phyloP scores from a whole-genome alignment of 768 basidiomycete genomes.

The Atractiella rhizophila region DNA sequence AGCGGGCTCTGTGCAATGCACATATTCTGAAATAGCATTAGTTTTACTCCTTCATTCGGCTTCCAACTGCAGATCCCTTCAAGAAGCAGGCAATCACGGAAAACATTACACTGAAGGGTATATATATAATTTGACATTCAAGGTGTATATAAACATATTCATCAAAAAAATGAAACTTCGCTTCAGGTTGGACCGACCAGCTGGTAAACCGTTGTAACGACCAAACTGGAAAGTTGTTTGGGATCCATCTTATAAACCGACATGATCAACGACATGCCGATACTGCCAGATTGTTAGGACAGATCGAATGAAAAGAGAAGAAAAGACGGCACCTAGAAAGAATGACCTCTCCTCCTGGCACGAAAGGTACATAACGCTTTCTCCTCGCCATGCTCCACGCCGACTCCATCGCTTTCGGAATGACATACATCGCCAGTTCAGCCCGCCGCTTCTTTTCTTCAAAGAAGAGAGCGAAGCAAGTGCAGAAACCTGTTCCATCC shows the following conservation, averaged over 20 bases:
- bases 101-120: no score
- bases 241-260: constrained; percentile 67
- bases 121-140: no score
- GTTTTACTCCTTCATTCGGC: no score
- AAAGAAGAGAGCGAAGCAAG: constrained; percentile 54
- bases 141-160: no score
- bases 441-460: constrained; percentile 69
- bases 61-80: no score
- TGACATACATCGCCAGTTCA: constrained; percentile 66
- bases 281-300: constrained; percentile 30
- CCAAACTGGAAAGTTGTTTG: constrained; percentile 53
- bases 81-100: no score
- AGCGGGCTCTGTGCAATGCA: no score
- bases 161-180: no score
- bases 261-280: constrained; percentile 84
- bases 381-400: constrained; percentile 60
- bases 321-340: constrained; percentile 5
- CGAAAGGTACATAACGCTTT: constrained; percentile 38
- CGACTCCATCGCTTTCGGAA: constrained; percentile 74
- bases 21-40: no score
- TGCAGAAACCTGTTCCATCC: constrained; percentile 34
- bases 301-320: not conserved
- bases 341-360: constrained; percentile 22
- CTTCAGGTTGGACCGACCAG: constrained; percentile 66
- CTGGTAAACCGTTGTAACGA: constrained; percentile 58